A percentile compares a stretch with the other conserved stretches of the same genome.
Evolutionary conservation across 2,329 filamentous ascomycete genomes (phyloP).

Genomic region (Ceratocystis papillata): DNA sequence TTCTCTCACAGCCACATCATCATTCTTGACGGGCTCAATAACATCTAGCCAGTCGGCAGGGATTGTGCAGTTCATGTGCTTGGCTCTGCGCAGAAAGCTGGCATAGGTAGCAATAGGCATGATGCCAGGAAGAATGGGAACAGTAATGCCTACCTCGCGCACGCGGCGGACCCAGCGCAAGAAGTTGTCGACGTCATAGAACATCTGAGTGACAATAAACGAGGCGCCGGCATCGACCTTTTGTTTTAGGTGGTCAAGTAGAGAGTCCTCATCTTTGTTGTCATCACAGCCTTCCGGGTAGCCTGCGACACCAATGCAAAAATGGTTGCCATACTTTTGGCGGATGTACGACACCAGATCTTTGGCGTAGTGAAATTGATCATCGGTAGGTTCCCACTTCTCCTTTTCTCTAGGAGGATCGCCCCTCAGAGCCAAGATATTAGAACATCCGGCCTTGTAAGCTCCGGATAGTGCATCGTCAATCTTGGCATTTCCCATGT

Average conservation of each 20-base stretch:
- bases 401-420: constrained; percentile 90
- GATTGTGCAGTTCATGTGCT: constrained; percentile 79
- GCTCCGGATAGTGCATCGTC: constrained; percentile 78
- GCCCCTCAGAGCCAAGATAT: constrained; percentile 86
- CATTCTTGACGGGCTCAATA: constrained; percentile 90
- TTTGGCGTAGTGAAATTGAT: constrained; percentile 81
- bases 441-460: constrained; percentile 92
- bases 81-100: constrained; percentile 78
- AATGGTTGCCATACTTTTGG: constrained; percentile 59
- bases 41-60: constrained; percentile 70
- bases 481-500: constrained; percentile 89
- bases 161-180: constrained; percentile 81
- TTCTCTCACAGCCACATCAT: constrained; percentile 83
- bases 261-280: constrained; percentile 69
- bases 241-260: constrained; percentile 89
- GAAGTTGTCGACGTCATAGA: constrained; percentile 96
- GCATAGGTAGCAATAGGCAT: constrained; percentile 89
- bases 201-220: constrained; percentile 98
- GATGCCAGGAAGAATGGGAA: constrained; percentile 77
- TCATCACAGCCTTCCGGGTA: constrained; percentile 96
- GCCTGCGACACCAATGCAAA: constrained; percentile 93
- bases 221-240: constrained; percentile 90
- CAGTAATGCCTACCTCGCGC: constrained; percentile 68
- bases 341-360: constrained; percentile 82
- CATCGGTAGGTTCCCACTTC: constrained; percentile 80